Conservation (phyloP, 805 yeast species). For the Crinitomyces ghanaensis region DNA sequence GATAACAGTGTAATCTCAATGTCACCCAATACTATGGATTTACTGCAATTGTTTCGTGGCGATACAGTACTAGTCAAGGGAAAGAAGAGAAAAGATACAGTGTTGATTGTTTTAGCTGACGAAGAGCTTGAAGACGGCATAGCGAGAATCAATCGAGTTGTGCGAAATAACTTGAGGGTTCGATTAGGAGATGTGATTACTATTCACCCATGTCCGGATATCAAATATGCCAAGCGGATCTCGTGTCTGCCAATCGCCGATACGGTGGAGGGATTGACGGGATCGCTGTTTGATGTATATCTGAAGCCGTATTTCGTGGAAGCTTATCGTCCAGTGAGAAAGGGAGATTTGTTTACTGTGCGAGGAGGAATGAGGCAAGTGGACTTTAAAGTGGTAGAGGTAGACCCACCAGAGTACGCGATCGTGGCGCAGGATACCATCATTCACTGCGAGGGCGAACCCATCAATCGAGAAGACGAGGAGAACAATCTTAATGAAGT, state of each 20-base stretch:
- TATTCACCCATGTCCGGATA: constrained; percentile 93
- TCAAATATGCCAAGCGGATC: constrained; percentile 91
- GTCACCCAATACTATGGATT: constrained; percentile 91
- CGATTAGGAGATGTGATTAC: constrained; percentile 88
- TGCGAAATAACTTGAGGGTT: constrained; percentile 87
- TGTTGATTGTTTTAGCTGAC: constrained; percentile 86
- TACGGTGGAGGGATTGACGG: constrained; percentile 95
- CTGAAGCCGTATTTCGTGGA: constrained; percentile 97
- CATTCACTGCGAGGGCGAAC: constrained; percentile 98
- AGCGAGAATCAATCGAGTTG: constrained; percentile 89
- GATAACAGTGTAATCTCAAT: constrained; percentile 95
- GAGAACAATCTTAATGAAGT: constrained; percentile 94
- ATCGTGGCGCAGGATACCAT: constrained; percentile 98
- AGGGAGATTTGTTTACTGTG: constrained; percentile 91
- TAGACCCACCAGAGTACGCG: constrained; percentile 94
- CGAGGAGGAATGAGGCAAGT: constrained; percentile 99
- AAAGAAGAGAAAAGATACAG: constrained; percentile 96
- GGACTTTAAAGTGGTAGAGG: constrained; percentile 96
- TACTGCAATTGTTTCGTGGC: constrained; percentile 89
- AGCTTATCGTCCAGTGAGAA: constrained; percentile 97
- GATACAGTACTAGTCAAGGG: constrained; percentile 97
- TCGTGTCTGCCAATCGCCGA: constrained; percentile 95
- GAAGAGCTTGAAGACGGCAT: constrained; percentile 95
- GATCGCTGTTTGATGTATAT: constrained; percentile 90
- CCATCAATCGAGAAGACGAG: constrained; percentile 95